These are phyloP conservation scores for Caloboletus firmus DNA, from an alignment of 1,284 basidiomycete species.

Conservation along the genomic window DNA sequence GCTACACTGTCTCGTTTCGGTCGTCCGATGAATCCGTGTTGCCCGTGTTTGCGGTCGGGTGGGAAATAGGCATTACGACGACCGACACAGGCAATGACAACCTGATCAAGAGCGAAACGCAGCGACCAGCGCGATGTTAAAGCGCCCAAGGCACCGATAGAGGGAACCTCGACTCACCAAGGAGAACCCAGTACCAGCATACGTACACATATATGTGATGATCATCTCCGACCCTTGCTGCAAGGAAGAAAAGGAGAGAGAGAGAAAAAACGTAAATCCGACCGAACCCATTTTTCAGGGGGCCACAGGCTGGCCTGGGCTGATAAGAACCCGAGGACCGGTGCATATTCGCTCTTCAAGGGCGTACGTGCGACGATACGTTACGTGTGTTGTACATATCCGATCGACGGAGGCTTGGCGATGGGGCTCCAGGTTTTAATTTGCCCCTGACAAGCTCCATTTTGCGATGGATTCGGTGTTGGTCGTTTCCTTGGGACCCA, in stretches of 20 bases:
- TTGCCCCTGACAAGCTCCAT: background rate
- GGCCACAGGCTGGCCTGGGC: background rate
- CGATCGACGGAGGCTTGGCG: slow-evolving; percentile 18
- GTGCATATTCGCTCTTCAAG: no score
- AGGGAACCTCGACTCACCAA: slow-evolving; percentile 1
- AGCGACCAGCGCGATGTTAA: background rate
- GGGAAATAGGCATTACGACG: slow-evolving; percentile 7
- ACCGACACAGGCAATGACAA: background rate
- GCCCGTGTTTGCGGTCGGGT: background rate
- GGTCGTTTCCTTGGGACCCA: background rate
- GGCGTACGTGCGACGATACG: no score
- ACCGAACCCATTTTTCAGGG: slow-evolving; percentile 9
- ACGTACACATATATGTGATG: background rate
- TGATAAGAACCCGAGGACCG: background rate
- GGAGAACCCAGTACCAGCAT: background rate
- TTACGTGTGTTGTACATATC: background rate
- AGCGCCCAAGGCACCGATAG: background rate
- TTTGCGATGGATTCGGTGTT: background rate
- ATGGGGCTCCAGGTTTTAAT: slow-evolving; percentile 13
- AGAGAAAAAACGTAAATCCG: slow-evolving; percentile 19
- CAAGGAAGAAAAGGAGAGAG: no score
- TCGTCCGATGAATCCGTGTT: background rate
- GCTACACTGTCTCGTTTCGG: background rate
- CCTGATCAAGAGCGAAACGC: background rate
- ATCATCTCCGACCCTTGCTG: no score